Base-by-base conservation (phyloP, 73 alveolate species). In the Tetrahymena elliotti region DNA sequence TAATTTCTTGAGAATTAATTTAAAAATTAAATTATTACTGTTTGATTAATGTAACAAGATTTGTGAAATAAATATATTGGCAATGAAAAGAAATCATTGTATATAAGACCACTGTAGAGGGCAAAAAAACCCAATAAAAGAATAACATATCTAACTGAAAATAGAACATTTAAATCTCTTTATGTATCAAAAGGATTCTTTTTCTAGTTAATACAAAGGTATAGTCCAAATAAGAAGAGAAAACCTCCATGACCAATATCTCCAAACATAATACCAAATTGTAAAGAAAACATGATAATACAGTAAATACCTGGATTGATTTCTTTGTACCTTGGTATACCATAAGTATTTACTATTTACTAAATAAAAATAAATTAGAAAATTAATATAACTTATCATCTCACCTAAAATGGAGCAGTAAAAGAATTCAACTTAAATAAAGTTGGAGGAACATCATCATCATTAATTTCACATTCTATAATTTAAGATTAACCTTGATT, bases 211-310 rank as follows among this genome's bases (percentile, higher is more conserved):
- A 41, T 34, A 37, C 82, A 35, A 47, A 40, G 93, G 18, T 94
- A 16, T 33, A 92, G 37, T 1, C 83, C 93, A 39, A 39, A 83
- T 83, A 94, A 83, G 41, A 22, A 94, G 52, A 83, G 82, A 34
- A 68, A 82, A 47, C 95, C 95, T 24, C 99, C 99, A 98, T 99
- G 99, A 15, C 99, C 99, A 68, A 99, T 98, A 97, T 99, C 99
- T 0, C 99, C 99, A 96, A 99, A 99, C 99, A 99, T 99, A 18
- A 99, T 97, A 27, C 99, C 99, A 95, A 99, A 99, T 93, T 98
- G 96, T 96, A 99, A 99, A 38, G 99, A 99, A 93, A 99, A 99
- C 35, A 99, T 97, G 38, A 99, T 98, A 34, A 97, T 95, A 7
- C 99, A 96, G 93, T 98, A 99, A 35, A 98, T 34, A 38, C 99